These are phyloP conservation scores for Lactarius tabidus DNA, from an alignment of 768 basidiomycete genomes.

Conservation along the genomic window DNA sequence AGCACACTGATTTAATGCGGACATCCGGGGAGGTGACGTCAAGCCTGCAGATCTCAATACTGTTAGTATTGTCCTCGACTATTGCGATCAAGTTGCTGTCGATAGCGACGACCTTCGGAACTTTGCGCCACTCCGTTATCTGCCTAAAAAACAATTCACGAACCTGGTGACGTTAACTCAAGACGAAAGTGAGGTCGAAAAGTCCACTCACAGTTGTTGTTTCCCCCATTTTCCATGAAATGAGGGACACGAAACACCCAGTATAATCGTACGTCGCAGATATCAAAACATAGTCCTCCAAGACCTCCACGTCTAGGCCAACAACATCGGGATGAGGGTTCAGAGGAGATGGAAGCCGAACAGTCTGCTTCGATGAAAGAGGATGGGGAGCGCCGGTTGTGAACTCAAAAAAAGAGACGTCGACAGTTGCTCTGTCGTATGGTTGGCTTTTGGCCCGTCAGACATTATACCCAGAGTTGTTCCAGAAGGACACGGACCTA, in stretches of 20 bases:
- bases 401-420: conserved; percentile 7
- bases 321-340: conserved; percentile 1
- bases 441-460: neutral
- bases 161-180: neutral
- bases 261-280: conserved; percentile 10
- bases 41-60: conserved; percentile 15
- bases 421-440: neutral
- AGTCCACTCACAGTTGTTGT: conserved; percentile 4
- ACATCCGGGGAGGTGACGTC: neutral
- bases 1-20: neutral
- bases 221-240: conserved; percentile 15
- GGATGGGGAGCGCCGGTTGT: conserved; percentile 8
- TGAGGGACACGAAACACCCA: conserved; percentile 7
- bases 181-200: neutral
- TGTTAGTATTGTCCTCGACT: neutral
- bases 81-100: conserved; percentile 9
- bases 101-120: conserved; percentile 10
- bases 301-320: conserved; percentile 3
- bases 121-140: conserved; percentile 6
- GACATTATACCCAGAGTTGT: neutral
- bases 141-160: neutral
- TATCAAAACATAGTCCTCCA: conserved; percentile 13
- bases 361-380: conserved; percentile 7
- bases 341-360: conserved; percentile 3
- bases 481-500: neutral